Percentiles rank a stretch among this genome's conserved stretches.
These are phyloP conservation scores for Kodamaea alishanica DNA, from an alignment of 1,139 yeast species.

Conservation along the genomic window DNA sequence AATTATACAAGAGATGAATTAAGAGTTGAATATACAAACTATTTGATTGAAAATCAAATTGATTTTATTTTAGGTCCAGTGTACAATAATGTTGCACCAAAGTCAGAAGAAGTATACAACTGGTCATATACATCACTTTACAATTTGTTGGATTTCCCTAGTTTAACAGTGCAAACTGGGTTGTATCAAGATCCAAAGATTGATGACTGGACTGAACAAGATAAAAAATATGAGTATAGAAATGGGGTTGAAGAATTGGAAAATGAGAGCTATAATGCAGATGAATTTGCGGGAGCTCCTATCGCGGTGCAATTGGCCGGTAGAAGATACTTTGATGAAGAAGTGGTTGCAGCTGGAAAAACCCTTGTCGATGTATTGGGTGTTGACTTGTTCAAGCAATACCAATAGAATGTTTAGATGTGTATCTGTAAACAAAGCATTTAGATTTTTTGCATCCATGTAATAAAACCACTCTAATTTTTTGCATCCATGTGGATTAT, in stretches of 20 bases:
- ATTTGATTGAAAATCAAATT: constrained; percentile 50
- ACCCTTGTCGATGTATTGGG: constrained; percentile 15
- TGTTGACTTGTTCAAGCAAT: constrained; percentile 26
- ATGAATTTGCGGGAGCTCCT: constrained; percentile 48
- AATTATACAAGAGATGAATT: constrained; percentile 50
- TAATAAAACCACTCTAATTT: too few relatives aligned
- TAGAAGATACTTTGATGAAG: constrained; percentile 52
- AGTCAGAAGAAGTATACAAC: constrained; percentile 58
- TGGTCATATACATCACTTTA: constrained; percentile 77
- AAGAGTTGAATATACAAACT: constrained; percentile 52
- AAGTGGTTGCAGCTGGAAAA: constrained; percentile 45
- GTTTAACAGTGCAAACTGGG: constrained; percentile 60
- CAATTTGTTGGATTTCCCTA: constrained; percentile 62
- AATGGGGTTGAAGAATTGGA: constrained; percentile 46
- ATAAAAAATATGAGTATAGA: constrained; percentile 28
- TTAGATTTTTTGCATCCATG: too few relatives aligned
- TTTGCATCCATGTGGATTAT: background rate
- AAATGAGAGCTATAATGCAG: constrained; percentile 32
- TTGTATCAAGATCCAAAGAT: constrained; percentile 50
- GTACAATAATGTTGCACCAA: constrained; percentile 70
- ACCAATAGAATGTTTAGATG: constrained; percentile 3
- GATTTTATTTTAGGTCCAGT: constrained; percentile 70
- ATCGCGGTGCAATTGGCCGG: constrained; percentile 50
- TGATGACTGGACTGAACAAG: constrained; percentile 37
- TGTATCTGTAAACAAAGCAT: too few relatives aligned